These are phyloP conservation scores for Colletotrichum euphorbiae DNA, from an alignment of 2,329 filamentous ascomycete species.

Conservation along the genomic window DNA sequence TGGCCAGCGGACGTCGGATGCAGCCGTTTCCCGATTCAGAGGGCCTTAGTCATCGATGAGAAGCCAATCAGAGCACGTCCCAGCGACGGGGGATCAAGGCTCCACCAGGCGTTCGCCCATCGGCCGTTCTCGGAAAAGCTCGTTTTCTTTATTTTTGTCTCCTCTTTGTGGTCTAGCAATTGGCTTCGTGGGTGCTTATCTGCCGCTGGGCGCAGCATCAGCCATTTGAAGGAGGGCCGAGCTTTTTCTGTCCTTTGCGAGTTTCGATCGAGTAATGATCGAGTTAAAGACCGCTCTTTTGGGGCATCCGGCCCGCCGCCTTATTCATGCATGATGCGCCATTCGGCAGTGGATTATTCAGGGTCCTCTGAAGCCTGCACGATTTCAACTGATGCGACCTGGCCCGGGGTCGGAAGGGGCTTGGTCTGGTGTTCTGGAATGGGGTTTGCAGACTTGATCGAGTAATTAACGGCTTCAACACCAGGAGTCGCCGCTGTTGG, in stretches of 20 bases:
- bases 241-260: conserved; percentile 38
- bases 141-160: neutral
- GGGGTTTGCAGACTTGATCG: neutral
- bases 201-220: conserved; percentile 4
- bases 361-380: neutral
- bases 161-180: neutral
- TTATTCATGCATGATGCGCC: conserved; percentile 15
- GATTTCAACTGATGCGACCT: neutral
- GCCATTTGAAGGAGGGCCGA: conserved; percentile 9
- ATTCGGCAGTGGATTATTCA: conserved; percentile 9
- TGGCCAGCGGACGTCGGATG: conserved; percentile 26
- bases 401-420: neutral
- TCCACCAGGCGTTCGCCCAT: conserved; percentile 11
- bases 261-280: conserved; percentile 61
- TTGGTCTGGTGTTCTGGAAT: neutral
- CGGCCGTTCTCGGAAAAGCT: conserved; percentile 27
- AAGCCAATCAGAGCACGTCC: conserved; percentile 11
- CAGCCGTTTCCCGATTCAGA: conserved; percentile 32
- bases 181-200: conserved; percentile 9
- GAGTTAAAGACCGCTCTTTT: conserved; percentile 49
- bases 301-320: conserved; percentile 17
- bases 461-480: neutral
- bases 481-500: conserved; percentile 11
- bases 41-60: conserved; percentile 1
- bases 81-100: neutral